Conservation (phyloP, 1,284 basidiomycete genomes). For the Fistulina hepatica region DNA sequence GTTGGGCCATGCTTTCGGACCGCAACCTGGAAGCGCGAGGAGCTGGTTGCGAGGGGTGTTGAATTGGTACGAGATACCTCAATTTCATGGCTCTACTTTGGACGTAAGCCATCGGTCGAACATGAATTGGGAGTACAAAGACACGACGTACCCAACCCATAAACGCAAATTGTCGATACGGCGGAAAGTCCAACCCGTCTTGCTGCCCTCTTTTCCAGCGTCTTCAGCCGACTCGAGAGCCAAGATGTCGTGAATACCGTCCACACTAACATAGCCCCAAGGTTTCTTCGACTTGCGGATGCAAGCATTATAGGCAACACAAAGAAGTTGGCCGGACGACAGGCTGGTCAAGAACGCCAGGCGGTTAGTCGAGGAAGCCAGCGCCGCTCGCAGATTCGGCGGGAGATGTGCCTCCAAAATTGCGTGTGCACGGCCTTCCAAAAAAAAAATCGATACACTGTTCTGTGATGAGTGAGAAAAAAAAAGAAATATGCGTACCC, state of each 20-base stretch:
- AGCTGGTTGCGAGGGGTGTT: slow-evolving; percentile 24
- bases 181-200: slow-evolving; percentile 69
- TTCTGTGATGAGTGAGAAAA: too few species aligned
- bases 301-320: slow-evolving; percentile 68
- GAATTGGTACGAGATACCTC: slow-evolving; percentile 64
- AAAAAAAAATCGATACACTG: slow-evolving; percentile 6
- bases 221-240: slow-evolving; percentile 40
- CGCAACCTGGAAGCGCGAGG: too few species aligned
- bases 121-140: slow-evolving; percentile 3
- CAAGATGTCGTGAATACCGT: slow-evolving; percentile 70
- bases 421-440: slow-evolving; percentile 47
- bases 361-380: slow-evolving; percentile 32
- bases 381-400: slow-evolving; percentile 31
- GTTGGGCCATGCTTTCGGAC: too few species aligned
- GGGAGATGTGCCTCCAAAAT: slow-evolving; percentile 48
- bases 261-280: slow-evolving; percentile 77
- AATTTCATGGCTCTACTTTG: slow-evolving; percentile 61
- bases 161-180: slow-evolving; percentile 72
- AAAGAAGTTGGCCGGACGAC: slow-evolving; percentile 72
- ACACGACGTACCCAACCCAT: slow-evolving; percentile 62
- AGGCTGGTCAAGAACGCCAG: slow-evolving; percentile 43
- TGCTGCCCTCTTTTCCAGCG: slow-evolving; percentile 23
- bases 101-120: slow-evolving; percentile 1
- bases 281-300: slow-evolving; percentile 71
- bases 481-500: slow-evolving; percentile 31